phyloP scores from a whole-genome alignment of 2,329 filamentous ascomycete genomes.

The Dothistroma pini region DNA sequence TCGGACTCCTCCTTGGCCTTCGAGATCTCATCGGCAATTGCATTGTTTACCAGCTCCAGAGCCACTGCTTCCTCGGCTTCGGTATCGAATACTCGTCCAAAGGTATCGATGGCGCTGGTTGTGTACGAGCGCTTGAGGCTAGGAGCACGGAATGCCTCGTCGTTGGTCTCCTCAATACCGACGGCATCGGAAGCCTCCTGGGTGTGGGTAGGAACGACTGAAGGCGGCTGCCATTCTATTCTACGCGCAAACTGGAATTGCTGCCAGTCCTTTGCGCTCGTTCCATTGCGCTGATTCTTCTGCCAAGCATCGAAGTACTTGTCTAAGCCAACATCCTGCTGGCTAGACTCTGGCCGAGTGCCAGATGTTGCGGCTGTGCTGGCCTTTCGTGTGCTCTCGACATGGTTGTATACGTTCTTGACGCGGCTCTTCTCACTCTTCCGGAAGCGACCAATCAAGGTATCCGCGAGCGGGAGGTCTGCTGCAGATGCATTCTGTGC shows the following conservation, averaged over 20 bases:
- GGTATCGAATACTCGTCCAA: constrained; percentile 51
- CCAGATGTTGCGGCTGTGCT: constrained; percentile 34
- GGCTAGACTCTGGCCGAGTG: constrained; percentile 30
- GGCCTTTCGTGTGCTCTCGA: constrained; percentile 35
- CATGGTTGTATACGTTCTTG: constrained; percentile 31
- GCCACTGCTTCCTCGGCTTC: constrained; percentile 51
- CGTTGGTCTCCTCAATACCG: constrained; percentile 35
- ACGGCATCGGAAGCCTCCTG: constrained; percentile 38
- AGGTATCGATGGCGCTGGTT: constrained; percentile 57
- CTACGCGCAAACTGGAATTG: constrained; percentile 86
- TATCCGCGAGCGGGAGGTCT: constrained; percentile 48
- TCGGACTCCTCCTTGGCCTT: constrained; percentile 52
- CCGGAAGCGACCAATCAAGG: constrained; percentile 49
- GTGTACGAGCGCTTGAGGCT: constrained; percentile 50
- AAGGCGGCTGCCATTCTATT: constrained; percentile 76
- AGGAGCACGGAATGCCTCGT: constrained; percentile 25
- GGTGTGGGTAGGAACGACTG: constrained; percentile 36
- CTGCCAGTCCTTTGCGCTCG: constrained; percentile 72
- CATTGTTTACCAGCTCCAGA: constrained; percentile 79
- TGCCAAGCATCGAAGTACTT: constrained; percentile 92
- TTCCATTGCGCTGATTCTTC: constrained; percentile 64
- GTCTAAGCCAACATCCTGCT: constrained; percentile 60
- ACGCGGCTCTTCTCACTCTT: constrained; percentile 32
- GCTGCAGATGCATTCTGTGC: constrained; percentile 54
- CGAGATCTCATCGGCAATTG: constrained; percentile 74